Evolutionary conservation across 2,329 filamentous ascomycete species (phyloP), one percentile per base, ranked within the genome.

Genomic region (Clonostachys solani): DNA sequence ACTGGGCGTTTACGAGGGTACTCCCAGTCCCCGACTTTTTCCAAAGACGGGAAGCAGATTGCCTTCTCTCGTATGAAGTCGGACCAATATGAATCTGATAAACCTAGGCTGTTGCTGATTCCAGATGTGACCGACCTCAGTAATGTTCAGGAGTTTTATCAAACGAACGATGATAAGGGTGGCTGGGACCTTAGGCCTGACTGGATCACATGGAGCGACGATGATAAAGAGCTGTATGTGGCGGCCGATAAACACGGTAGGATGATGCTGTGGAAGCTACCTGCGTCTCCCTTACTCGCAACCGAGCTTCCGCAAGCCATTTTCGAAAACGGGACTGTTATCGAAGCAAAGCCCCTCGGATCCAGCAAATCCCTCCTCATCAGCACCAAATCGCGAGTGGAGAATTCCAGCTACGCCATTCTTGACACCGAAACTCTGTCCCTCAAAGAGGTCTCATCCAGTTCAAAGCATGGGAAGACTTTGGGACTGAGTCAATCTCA

Each of bases 11-110:
- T 87, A 59, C 67, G 74, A 50, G 87, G 87, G 7, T 89, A 89
- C 55, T 81, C 77, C 19, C 73, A 73, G 16, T 71, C 69, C 4
- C 90, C 91, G 0, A 75, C 79, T 0, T 95, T 95, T 66, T 92
- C 89, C 4, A 81, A 82, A 5, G 77, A 86, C 57, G 88, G 89
- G 10, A 79, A 74, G 35, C 78, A 79, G 50, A 72, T 92, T 23
- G 89, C 82, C 2, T 96, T 95, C 62, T 74, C 89, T 33, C 82
- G 87, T 51, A 95, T 95, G 91, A 78, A 80, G 52, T 78, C 78
- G 47, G 75, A 81, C 45, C 82, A 86, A 49, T 95, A 96, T 61
- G 91, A 96, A 65, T 81, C 86, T 15, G 90, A 96, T 68, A 69
- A 69, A 54, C 78, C 85, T 41, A 78, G 83, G 41, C 69, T 90